Percentiles rank a stretch among this genome's conserved stretches.
Evolutionary conservation across 495 filamentous ascomycete genomes (phyloP).

Genomic region (Symbiotaphrina buchneri): DNA sequence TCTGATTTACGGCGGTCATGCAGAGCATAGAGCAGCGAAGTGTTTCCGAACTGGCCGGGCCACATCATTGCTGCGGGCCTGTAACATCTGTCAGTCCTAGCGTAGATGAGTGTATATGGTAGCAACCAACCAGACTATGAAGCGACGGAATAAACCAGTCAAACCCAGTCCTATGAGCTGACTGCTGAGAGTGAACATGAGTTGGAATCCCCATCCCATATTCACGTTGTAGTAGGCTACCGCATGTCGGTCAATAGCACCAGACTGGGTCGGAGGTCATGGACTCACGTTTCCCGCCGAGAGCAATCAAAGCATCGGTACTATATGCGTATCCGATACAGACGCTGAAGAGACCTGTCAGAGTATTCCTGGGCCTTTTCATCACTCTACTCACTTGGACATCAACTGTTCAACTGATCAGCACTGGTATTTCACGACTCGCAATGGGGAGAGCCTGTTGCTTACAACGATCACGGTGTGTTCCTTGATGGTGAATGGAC

Average conservation of each 20-base stretch:
- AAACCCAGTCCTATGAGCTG: constrained; percentile 56
- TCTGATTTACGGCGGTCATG: constrained; percentile 18
- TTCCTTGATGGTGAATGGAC: constrained; percentile 64
- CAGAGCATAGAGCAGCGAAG: constrained; percentile 18
- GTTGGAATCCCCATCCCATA: constrained; percentile 41
- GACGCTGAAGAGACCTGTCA: constrained; percentile 29
- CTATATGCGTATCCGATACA: constrained; percentile 35
- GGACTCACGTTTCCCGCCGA: too few species aligned
- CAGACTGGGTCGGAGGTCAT: too few species aligned
- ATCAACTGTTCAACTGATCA: too few species aligned
- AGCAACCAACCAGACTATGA: constrained; percentile 8
- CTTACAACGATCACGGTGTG: constrained; percentile 61
- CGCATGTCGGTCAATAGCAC: too few species aligned
- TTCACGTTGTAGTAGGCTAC: constrained; percentile 48
- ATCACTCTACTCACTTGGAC: too few species aligned
- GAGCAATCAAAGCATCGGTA: constrained; percentile 42
- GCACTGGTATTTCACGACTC: too few species aligned
- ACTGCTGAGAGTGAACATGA: constrained; percentile 45
- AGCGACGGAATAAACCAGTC: constrained; percentile 42
- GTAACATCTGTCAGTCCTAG: too few species aligned
- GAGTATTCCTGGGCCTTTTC: too few species aligned
- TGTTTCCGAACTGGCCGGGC: constrained; percentile 12
- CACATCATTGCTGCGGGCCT: constrained; percentile 17
- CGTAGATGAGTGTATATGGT: too few species aligned
- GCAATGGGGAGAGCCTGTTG: constrained; percentile 27